These are phyloP conservation scores for Bryoerythrophyllum caledonicum DNA, from an alignment of 225 moss, liverwort and hornwort species.

Conservation along the genomic window DNA sequence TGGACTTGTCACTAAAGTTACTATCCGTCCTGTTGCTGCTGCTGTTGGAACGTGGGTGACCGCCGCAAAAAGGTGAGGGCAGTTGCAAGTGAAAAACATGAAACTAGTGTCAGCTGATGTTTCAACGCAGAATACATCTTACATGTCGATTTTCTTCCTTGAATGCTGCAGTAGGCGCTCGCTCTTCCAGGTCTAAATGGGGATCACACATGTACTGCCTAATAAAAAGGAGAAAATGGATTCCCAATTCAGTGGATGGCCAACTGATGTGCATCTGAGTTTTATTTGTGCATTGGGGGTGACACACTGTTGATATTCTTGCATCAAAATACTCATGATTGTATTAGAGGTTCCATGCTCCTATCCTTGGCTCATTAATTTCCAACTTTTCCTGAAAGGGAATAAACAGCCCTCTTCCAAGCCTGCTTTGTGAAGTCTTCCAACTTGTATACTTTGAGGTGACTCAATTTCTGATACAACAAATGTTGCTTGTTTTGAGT, in stretches of 20 bases:
- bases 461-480: background rate
- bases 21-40: slow-evolving; percentile 37
- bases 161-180: background rate
- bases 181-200: background rate
- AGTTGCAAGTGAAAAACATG: slow-evolving; percentile 19
- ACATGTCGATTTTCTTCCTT: background rate
- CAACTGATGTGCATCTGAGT: background rate
- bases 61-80: slow-evolving; percentile 7
- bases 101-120: background rate
- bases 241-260: background rate
- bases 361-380: background rate
- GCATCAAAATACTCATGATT: background rate
- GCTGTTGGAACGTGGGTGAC: slow-evolving; percentile 31
- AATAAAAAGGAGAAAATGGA: background rate
- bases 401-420: background rate
- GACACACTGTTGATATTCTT: background rate
- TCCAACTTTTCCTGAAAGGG: background rate
- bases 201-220: background rate
- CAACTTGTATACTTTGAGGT: background rate
- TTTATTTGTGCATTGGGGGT: background rate
- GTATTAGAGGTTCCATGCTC: background rate
- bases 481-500: background rate
- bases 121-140: background rate
- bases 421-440: background rate
- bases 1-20: slow-evolving; percentile 41